Conservation (phyloP, 345 rosid species). For the Lumnitzera racemosa region DNA sequence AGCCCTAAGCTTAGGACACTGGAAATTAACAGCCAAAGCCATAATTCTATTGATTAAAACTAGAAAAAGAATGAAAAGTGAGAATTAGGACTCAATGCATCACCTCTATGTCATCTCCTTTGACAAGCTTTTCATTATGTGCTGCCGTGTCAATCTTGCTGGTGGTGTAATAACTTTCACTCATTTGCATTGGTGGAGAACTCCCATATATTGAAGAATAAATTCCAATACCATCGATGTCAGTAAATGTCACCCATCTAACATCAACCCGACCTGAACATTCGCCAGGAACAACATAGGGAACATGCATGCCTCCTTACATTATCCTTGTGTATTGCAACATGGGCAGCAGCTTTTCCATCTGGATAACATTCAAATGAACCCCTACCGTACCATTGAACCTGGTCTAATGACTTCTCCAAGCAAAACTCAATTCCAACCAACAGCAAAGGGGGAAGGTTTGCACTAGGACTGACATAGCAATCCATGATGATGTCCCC, state of each 20-base stretch:
- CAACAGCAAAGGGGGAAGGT: slow-evolving; percentile 92
- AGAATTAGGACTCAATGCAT: background rate
- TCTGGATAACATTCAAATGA: slow-evolving; percentile 98
- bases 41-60: no score
- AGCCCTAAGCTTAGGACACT: background rate
- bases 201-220: slow-evolving; percentile 67
- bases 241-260: slow-evolving; percentile 77
- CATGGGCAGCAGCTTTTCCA: slow-evolving; percentile 90
- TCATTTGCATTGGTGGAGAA: slow-evolving; percentile 92
- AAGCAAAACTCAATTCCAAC: slow-evolving; percentile 75
- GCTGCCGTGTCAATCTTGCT: slow-evolving; percentile 67
- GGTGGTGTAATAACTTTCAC: slow-evolving; percentile 71
- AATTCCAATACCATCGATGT: slow-evolving; percentile 68
- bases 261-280: slow-evolving; percentile 88
- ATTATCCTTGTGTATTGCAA: slow-evolving; percentile 51
- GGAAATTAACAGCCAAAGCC: background rate
- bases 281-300: slow-evolving; percentile 89
- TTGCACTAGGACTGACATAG: slow-evolving; percentile 47
- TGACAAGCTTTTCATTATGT: slow-evolving; percentile 59
- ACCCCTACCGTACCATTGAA: slow-evolving; percentile 88
- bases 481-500: slow-evolving; percentile 72
- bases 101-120: slow-evolving; percentile 77
- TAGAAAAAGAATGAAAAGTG: background rate
- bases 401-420: slow-evolving; percentile 58
- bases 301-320: slow-evolving; percentile 80